phyloP scores from a whole-genome alignment of 768 basidiomycete species.

The Dioszegia aurantiaca region DNA sequence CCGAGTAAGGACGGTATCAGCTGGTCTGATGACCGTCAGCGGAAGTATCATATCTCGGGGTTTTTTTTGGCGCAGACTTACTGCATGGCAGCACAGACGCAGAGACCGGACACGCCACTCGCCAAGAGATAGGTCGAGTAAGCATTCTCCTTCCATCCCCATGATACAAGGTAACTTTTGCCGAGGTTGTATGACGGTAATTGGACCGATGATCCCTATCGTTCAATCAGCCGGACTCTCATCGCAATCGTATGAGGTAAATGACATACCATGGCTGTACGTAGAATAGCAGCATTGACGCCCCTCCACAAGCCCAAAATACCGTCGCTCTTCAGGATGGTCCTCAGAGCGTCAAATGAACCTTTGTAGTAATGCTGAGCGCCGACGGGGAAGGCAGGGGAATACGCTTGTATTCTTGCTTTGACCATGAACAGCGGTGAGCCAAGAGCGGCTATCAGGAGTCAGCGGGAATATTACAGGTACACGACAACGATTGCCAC shows the following conservation, averaged over 20 bases:
- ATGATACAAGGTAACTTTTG: slow-evolving; percentile 70
- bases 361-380: slow-evolving; percentile 87
- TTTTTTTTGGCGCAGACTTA: too few species aligned
- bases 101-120: slow-evolving; percentile 82
- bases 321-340: slow-evolving; percentile 75
- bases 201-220: slow-evolving; percentile 68
- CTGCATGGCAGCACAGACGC: slow-evolving; percentile 96
- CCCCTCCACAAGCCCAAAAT: slow-evolving; percentile 79
- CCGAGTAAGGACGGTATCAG: slow-evolving; percentile 71
- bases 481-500: not conserved
- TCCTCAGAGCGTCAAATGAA: slow-evolving; percentile 74
- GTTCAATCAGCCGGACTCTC: not conserved
- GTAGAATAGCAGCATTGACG: slow-evolving; percentile 85
- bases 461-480: not conserved
- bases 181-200: slow-evolving; percentile 92
- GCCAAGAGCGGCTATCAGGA: slow-evolving; percentile 42
- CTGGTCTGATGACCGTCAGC: too few species aligned
- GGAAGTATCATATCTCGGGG: too few species aligned
- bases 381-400: slow-evolving; percentile 88
- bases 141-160: slow-evolving; percentile 70
- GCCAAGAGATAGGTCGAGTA: slow-evolving; percentile 83
- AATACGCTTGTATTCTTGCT: slow-evolving; percentile 98
- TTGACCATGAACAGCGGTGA: slow-evolving; percentile 74
- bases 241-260: not conserved
- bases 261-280: slow-evolving; percentile 81